phyloP scores from a whole-genome alignment of 129 eudicot species.

The Daucus carota region DNA sequence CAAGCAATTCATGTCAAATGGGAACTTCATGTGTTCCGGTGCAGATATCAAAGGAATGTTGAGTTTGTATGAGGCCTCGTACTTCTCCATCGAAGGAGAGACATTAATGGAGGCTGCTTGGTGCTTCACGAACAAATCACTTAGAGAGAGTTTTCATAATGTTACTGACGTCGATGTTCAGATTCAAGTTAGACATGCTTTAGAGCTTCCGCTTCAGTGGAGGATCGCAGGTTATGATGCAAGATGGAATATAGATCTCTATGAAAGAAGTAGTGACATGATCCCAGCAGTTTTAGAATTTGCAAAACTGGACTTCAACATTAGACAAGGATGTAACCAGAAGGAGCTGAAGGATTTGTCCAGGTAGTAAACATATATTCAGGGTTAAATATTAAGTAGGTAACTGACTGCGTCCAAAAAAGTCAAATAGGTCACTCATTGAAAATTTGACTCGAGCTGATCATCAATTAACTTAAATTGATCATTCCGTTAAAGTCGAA shows the following conservation, averaged over 20 bases:
- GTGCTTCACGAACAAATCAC: slow-evolving; percentile 26
- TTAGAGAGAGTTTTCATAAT: slow-evolving; percentile 10
- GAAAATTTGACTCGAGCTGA: no score
- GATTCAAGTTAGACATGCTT: background rate
- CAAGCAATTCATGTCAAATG: background rate
- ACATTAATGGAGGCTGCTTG: slow-evolving; percentile 30
- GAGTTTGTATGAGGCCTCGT: slow-evolving; percentile 65
- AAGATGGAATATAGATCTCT: slow-evolving; percentile 2
- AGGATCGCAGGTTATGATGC: background rate
- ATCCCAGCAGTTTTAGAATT: background rate
- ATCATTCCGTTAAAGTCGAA: no score
- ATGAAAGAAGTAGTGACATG: slow-evolving; percentile 6
- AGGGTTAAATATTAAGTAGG: no score
- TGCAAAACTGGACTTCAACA: slow-evolving; percentile 3
- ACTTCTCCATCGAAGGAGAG: slow-evolving; percentile 36
- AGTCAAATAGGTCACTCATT: no score
- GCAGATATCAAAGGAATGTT: slow-evolving; percentile 38
- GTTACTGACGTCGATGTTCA: background rate
- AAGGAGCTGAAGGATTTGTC: background rate
- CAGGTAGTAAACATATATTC: background rate
- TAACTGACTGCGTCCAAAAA: no score
- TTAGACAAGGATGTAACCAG: background rate
- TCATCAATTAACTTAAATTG: no score
- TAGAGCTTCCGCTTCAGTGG: slow-evolving; percentile 8
- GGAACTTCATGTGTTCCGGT: slow-evolving; percentile 1